Evolutionary conservation across 495 filamentous ascomycete genomes (phyloP).

Genomic region (Trypethelium eluteriae): DNA sequence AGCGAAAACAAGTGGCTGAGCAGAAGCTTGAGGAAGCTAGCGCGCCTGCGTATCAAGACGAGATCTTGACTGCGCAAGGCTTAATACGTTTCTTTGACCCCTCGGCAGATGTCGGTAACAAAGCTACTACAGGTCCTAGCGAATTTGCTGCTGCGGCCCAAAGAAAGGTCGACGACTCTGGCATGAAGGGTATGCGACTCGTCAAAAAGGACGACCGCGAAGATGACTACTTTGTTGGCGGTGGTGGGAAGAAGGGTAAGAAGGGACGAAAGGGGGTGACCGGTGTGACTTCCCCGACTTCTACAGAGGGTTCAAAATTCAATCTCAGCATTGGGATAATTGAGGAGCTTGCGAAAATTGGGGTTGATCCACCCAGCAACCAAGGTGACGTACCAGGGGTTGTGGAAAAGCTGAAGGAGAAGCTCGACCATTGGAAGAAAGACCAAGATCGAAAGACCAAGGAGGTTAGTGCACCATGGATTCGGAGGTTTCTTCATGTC

Average conservation of each 20-base stretch:
- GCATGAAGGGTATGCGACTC: constrained; percentile 68
- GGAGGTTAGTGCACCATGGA: constrained; percentile 53
- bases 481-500: neutral
- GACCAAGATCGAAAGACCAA: constrained; percentile 87
- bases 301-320: constrained; percentile 56
- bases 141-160: constrained; percentile 68
- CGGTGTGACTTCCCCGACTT: constrained; percentile 39
- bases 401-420: constrained; percentile 81
- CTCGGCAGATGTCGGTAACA: constrained; percentile 41
- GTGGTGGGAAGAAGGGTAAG: constrained; percentile 80
- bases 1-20: constrained; percentile 72
- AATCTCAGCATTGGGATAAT: constrained; percentile 83
- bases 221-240: constrained; percentile 78
- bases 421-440: constrained; percentile 86
- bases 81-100: constrained; percentile 89
- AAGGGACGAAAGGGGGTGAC: constrained; percentile 63
- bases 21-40: constrained; percentile 88
- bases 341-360: constrained; percentile 75
- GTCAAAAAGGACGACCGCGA: constrained; percentile 74
- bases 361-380: constrained; percentile 78
- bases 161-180: constrained; percentile 71
- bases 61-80: constrained; percentile 78
- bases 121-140: constrained; percentile 56
- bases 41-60: constrained; percentile 76
- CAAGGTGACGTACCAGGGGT: constrained; percentile 68